phyloP scores from a whole-genome alignment of 371 early-diverging fungal species.

The Apophysomyces ossiformis region DNA sequence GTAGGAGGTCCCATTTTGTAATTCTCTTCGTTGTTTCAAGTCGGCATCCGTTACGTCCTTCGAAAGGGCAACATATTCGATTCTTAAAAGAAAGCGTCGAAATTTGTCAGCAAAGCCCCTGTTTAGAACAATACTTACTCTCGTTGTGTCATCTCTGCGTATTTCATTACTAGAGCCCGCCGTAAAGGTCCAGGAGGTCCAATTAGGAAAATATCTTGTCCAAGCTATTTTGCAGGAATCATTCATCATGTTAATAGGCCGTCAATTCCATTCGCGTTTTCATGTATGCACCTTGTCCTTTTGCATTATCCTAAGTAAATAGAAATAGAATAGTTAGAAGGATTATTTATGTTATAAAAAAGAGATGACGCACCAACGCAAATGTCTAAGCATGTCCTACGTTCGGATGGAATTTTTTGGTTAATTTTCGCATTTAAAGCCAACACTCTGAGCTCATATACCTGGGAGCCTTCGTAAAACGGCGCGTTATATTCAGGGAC shows the following conservation, averaged over 20 bases:
- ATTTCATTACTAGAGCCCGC: slow-evolving; percentile 72
- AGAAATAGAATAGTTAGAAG: neutral
- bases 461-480: slow-evolving; percentile 73
- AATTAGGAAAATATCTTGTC: slow-evolving; percentile 86
- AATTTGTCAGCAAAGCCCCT: neutral
- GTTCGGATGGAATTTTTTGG: neutral
- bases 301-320: slow-evolving; percentile 63
- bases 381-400: slow-evolving; percentile 77
- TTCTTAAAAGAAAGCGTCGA: slow-evolving; percentile 33
- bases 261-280: no score
- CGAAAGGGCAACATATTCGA: slow-evolving; percentile 81
- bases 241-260: no score
- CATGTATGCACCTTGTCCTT: slow-evolving; percentile 55
- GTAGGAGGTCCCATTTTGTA: slow-evolving; percentile 70
- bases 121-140: slow-evolving; percentile 34
- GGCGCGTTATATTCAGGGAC: slow-evolving; percentile 67
- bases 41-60: slow-evolving; percentile 84
- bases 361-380: slow-evolving; percentile 58
- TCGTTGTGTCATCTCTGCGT: slow-evolving; percentile 70
- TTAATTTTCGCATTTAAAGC: neutral
- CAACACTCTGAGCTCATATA: slow-evolving; percentile 19
- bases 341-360: neutral
- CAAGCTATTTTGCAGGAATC: slow-evolving; percentile 42
- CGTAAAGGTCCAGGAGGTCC: slow-evolving; percentile 82
- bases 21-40: slow-evolving; percentile 85